Evolutionary conservation across 495 filamentous ascomycete species (phyloP).

Genomic region (Wilcoxina mikolae): DNA sequence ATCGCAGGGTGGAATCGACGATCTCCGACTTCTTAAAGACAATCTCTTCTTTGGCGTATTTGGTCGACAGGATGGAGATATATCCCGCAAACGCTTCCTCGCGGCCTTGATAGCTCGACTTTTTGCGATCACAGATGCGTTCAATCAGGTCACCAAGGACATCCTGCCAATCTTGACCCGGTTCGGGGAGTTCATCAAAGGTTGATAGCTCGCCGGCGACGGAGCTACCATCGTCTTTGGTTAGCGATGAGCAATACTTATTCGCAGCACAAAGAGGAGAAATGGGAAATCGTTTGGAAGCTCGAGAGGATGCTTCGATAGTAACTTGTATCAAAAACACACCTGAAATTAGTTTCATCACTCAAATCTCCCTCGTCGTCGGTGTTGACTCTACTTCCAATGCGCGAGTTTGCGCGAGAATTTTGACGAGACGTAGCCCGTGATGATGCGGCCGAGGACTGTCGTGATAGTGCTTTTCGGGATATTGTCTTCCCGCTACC

Average conservation of each 20-base stretch:
- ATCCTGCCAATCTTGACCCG: conserved; percentile 44
- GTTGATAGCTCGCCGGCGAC: not conserved
- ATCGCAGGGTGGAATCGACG: conserved; percentile 55
- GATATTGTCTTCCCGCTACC: conserved; percentile 78
- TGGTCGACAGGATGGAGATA: conserved; percentile 54
- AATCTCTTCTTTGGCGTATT: conserved; percentile 57
- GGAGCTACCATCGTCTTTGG: conserved; percentile 31
- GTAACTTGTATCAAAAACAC: conserved; percentile 19
- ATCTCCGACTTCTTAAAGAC: conserved; percentile 46
- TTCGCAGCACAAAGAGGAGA: no score
- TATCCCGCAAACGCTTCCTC: conserved; percentile 59
- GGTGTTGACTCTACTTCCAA: conserved; percentile 42
- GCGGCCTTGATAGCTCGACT: conserved; percentile 62
- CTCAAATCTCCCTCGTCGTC: conserved; percentile 73
- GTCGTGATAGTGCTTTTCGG: conserved; percentile 64
- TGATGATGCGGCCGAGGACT: conserved; percentile 50
- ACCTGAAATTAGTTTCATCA: conserved; percentile 59
- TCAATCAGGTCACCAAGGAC: conserved; percentile 57
- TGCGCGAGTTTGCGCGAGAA: conserved; percentile 41
- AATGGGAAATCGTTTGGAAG: conserved; percentile 4
- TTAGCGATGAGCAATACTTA: conserved; percentile 24
- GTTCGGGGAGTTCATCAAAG: conserved; percentile 48
- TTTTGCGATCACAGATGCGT: conserved; percentile 75
- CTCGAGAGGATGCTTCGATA: conserved; percentile 27
- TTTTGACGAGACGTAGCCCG: conserved; percentile 45